Base-by-base conservation (phyloP, 164 flowering plant species). In the Hamamelis virginiana region DNA sequence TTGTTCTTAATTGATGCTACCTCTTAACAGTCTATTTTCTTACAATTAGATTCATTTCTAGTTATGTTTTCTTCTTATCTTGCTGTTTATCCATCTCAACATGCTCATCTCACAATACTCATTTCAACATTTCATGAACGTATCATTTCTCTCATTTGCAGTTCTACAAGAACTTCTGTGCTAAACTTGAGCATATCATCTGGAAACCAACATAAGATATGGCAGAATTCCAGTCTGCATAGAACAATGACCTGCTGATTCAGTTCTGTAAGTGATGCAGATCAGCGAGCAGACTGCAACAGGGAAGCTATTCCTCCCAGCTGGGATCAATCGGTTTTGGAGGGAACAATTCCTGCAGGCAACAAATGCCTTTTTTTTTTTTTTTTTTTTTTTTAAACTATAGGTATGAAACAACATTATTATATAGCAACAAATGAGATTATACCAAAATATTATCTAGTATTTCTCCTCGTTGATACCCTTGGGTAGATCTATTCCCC, bases 101-200 rank as follows among this genome's bases (percentile, higher is more conserved):
- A 55, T 45, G 38, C 27, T 33, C 1, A 13, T 2, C 28, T 23
- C 46, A 9, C n/a, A n/a, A n/a, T n/a, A n/a, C n/a, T 33, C 1
- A 13, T 2, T 47, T 23, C 46, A 9, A 27, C 19, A 3, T n/a
- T 26, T 45, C 16, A 55, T 25, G 59, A 1, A 6, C 53, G 16
- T 50, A n/a, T n/a, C n/a, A 8, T 19, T 52, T 64, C 38, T 22
- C 45, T 26, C 47, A 61, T 47, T 45, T 80, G 84, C 93, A 93
- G 96, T 89, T 94, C 58, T 94, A 94, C 84, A 91, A 91, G 80
- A 80, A 73, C 50, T 85, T 94, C 43, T 90, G 90, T 60, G 69
- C 77, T 25, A 82, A 78, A 66, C 85, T 94, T 13, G 91, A 84
- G 47, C 84, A 85, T 67, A 79, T 94, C 38, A 94, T 94, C 52